These are phyloP conservation scores for Extremus antarcticus DNA, from an alignment of 495 filamentous ascomycete genomes.

Conservation along the genomic window DNA sequence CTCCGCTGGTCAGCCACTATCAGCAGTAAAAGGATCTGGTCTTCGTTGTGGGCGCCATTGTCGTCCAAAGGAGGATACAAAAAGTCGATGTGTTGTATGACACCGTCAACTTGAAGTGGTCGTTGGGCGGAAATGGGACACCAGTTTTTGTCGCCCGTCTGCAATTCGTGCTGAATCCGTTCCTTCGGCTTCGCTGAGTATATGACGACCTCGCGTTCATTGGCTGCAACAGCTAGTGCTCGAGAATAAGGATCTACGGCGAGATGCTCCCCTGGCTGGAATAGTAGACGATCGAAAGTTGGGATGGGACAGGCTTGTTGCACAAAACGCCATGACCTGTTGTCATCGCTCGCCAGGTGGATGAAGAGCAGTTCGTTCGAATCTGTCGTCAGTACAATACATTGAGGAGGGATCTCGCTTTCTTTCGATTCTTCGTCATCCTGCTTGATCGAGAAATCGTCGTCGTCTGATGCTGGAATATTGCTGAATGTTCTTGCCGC, in stretches of 20 bases:
- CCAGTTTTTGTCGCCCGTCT: conserved; percentile 16
- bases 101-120: conserved; percentile 52
- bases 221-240: conserved; percentile 54
- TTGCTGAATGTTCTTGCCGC: conserved; percentile 47
- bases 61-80: conserved; percentile 55
- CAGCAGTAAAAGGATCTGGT: conserved; percentile 65
- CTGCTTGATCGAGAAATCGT: conserved; percentile 22
- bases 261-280: conserved; percentile 62
- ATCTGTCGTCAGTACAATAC: conserved; percentile 61
- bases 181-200: conserved; percentile 48
- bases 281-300: conserved; percentile 41
- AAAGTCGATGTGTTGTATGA: conserved; percentile 79
- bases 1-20: conserved; percentile 40
- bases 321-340: conserved; percentile 45
- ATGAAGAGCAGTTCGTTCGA: conserved; percentile 61
- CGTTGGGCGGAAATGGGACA: conserved; percentile 36
- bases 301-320: conserved; percentile 48
- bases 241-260: conserved; percentile 70
- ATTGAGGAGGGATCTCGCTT: conserved; percentile 52
- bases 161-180: conserved; percentile 35
- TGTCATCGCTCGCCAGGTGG: conserved; percentile 41
- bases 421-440: conserved; percentile 1
- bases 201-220: conserved; percentile 47
- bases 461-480: conserved; percentile 10
- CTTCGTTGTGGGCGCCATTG: conserved; percentile 30